These are phyloP conservation scores for Calocera viscosa DNA, from an alignment of 768 basidiomycete genomes.

Conservation along the genomic window DNA sequence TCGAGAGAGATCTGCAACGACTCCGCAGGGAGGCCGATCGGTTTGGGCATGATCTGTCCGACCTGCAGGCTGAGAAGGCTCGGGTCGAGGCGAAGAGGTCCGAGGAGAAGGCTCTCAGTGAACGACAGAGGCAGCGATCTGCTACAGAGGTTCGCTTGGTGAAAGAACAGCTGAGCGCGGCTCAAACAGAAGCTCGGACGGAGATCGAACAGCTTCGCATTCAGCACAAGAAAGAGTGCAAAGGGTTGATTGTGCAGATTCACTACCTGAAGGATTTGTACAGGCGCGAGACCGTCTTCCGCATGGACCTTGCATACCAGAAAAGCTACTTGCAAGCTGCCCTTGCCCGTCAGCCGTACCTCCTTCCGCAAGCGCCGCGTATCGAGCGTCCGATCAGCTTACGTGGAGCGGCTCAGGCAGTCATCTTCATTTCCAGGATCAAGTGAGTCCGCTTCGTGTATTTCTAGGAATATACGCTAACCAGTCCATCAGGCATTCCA, in stretches of 20 bases:
- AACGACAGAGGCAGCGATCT: constrained; percentile 53
- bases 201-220: constrained; percentile 44
- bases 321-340: constrained; percentile 74
- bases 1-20: constrained; percentile 63
- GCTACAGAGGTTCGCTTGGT: constrained; percentile 53
- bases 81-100: constrained; percentile 24
- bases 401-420: constrained; percentile 42
- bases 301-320: constrained; percentile 67
- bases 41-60: constrained; percentile 65
- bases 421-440: constrained; percentile 52
- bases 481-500: constrained; percentile 40
- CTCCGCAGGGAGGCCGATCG: constrained; percentile 65
- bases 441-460: constrained; percentile 36
- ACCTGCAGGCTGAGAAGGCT: constrained; percentile 55
- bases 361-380: not conserved
- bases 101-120: constrained; percentile 27
- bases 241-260: constrained; percentile 82
- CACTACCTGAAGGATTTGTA: constrained; percentile 85
- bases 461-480: not conserved
- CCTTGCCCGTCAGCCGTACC: constrained; percentile 25
- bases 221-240: constrained; percentile 77
- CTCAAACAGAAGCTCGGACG: constrained; percentile 35
- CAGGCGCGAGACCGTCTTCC: constrained; percentile 68
- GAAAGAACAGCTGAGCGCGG: constrained; percentile 48
- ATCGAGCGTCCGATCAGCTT: constrained; percentile 23